Conservation (phyloP, 2,329 filamentous ascomycete species). For the Ophiosphaerella herpotricha region DNA sequence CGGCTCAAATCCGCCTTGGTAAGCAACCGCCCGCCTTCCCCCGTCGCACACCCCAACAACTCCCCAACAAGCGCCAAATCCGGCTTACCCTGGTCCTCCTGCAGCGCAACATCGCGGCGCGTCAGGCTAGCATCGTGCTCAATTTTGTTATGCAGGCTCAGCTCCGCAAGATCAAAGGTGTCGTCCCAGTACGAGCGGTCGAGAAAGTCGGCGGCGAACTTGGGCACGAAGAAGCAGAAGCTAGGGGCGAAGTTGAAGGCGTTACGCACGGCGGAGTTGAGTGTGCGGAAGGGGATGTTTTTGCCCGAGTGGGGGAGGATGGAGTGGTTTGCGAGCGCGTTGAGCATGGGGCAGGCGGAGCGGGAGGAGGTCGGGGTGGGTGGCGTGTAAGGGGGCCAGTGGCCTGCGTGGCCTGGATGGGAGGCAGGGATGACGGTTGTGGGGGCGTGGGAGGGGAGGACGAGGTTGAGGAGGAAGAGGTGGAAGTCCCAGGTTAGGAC, state of each 20-base stretch:
- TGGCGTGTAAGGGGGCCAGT: constrained; percentile 46
- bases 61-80: constrained; percentile 44
- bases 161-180: constrained; percentile 35
- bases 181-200: constrained; percentile 20
- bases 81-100: constrained; percentile 45
- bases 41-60: constrained; percentile 43
- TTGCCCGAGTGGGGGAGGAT: constrained; percentile 40
- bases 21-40: constrained; percentile 37
- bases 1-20: constrained; percentile 46
- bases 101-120: constrained; percentile 36
- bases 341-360: constrained; percentile 32
- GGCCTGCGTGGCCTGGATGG: constrained; percentile 40
- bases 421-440: constrained; percentile 44
- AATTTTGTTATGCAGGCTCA: constrained; percentile 38
- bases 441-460: constrained; percentile 43
- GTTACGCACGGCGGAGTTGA: constrained; percentile 30
- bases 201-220: constrained; percentile 33
- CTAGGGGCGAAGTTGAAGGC: constrained; percentile 41
- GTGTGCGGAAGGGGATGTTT: constrained; percentile 34
- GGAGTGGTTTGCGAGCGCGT: constrained; percentile 41
- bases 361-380: constrained; percentile 41
- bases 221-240: constrained; percentile 36
- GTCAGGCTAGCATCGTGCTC: constrained; percentile 45
- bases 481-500: constrained; percentile 48
- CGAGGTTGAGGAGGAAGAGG: constrained; percentile 45